A percentile compares a stretch with the other conserved stretches of the same genome.
phyloP scores from a whole-genome alignment of 495 filamentous ascomycete genomes.

The Neurospora sp. region DNA sequence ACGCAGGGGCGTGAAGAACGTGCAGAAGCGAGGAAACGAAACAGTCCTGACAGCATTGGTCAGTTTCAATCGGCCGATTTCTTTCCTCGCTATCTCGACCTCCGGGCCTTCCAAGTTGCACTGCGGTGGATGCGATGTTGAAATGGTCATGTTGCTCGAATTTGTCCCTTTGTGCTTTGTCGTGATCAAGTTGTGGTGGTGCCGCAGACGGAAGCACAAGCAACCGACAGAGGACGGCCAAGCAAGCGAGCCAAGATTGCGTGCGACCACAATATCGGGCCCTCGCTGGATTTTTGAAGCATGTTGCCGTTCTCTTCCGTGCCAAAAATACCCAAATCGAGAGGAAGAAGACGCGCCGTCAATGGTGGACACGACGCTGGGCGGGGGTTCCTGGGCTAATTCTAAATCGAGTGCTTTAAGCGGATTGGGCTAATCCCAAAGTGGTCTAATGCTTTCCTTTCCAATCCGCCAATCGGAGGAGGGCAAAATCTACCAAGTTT shows the following conservation, averaged over 20 bases:
- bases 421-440: neutral
- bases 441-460: too few relatives aligned
- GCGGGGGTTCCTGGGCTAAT: neutral
- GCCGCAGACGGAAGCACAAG: neutral
- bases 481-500: constrained; percentile 7
- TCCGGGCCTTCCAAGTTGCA: too few relatives aligned
- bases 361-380: neutral
- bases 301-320: neutral
- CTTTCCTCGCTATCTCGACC: neutral
- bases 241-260: neutral
- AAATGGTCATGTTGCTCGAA: too few relatives aligned
- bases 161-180: too few relatives aligned
- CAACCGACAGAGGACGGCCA: neutral
- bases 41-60: neutral
- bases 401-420: neutral
- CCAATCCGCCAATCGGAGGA: constrained; percentile 3
- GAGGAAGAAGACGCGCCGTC: neutral
- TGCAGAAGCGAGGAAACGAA: constrained; percentile 11
- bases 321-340: neutral
- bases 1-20: constrained; percentile 1
- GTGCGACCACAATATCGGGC: neutral
- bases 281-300: neutral
- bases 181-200: neutral
- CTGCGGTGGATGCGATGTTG: too few relatives aligned
- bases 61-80: neutral